Evolutionary conservation across 1,284 basidiomycete species (phyloP).

Genomic region (Pterula multifida): DNA sequence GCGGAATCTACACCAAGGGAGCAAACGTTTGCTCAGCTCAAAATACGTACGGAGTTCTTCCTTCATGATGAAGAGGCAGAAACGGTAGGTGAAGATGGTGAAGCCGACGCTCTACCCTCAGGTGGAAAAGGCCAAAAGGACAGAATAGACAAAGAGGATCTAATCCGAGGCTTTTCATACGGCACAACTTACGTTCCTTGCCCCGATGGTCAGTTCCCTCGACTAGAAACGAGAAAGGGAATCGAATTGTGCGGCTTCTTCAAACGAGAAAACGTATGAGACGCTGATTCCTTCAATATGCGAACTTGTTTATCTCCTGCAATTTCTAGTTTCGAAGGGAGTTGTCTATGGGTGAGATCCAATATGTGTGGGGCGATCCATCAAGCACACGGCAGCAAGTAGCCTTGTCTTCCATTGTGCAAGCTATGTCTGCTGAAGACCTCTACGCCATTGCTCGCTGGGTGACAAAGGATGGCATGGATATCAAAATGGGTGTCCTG

Average conservation of each 20-base stretch:
- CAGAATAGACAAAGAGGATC: constrained; percentile 39
- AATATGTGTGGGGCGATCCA: constrained; percentile 78
- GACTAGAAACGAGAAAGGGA: constrained; percentile 63
- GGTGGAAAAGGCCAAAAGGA: constrained; percentile 19
- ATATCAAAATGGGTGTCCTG: constrained; percentile 80
- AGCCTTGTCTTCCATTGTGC: constrained; percentile 75
- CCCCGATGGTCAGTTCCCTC: constrained; percentile 69
- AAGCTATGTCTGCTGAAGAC: constrained; percentile 62
- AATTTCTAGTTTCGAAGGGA: constrained; percentile 62
- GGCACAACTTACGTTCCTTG: constrained; percentile 83
- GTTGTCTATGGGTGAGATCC: constrained; percentile 75
- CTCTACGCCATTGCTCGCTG: constrained; percentile 73
- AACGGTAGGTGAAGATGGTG: constrained; percentile 15
- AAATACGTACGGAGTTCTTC: constrained; percentile 45
- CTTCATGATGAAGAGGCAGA: constrained; percentile 30
- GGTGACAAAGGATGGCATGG: constrained; percentile 61
- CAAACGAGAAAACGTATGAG: constrained; percentile 44
- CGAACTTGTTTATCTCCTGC: constrained; percentile 1
- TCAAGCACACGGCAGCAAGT: constrained; percentile 63
- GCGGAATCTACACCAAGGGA: constrained; percentile 23
- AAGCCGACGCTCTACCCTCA: constrained; percentile 16
- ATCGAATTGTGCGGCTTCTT: constrained; percentile 88
- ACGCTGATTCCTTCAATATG: constrained; percentile 1
- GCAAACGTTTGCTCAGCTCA: constrained; percentile 38
- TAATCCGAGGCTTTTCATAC: constrained; percentile 83